These are phyloP conservation scores for Zygotorulaspora sp. DNA, from an alignment of 805 yeast species.

Conservation along the genomic window DNA sequence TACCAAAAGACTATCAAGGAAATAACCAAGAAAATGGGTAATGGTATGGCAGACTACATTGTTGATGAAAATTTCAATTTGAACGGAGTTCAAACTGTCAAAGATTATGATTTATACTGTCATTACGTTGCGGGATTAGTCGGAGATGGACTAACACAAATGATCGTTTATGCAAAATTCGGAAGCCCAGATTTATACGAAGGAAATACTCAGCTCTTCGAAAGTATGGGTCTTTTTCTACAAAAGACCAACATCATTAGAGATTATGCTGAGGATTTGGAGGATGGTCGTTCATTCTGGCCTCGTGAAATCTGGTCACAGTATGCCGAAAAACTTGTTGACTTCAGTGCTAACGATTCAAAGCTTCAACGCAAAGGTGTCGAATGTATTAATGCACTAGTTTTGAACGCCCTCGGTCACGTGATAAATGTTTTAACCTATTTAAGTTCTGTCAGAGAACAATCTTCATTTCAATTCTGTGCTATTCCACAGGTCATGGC, in stretches of 20 bases:
- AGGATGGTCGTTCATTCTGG: conserved; percentile 92
- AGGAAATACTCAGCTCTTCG: conserved; percentile 54
- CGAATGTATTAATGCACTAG: conserved; percentile 75
- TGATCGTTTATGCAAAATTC: conserved; percentile 72
- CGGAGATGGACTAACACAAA: conserved; percentile 88
- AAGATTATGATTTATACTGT: conserved; percentile 87
- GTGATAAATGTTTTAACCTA: conserved; percentile 72
- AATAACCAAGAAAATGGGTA: conserved; percentile 84
- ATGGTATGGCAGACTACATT: conserved; percentile 95
- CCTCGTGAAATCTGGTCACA: conserved; percentile 91
- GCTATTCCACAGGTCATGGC: conserved; percentile 99
- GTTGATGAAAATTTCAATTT: conserved; percentile 70
- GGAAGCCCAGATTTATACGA: conserved; percentile 47
- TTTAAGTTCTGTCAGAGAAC: conserved; percentile 71
- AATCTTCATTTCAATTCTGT: conserved; percentile 82
- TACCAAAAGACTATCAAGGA: conserved; percentile 76
- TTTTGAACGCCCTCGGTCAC: conserved; percentile 72
- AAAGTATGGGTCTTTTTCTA: conserved; percentile 90
- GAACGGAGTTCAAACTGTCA: conserved; percentile 70
- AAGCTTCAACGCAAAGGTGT: conserved; percentile 53
- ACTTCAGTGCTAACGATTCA: conserved; percentile 46
- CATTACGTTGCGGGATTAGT: conserved; percentile 97
- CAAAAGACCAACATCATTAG: conserved; percentile 96
- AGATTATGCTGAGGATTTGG: conserved; percentile 87
- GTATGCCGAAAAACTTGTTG: conserved; percentile 60